Percentiles rank a stretch among this genome's conserved stretches.
Evolutionary conservation across 2,329 filamentous ascomycete genomes (phyloP).

Genomic region (Fusarium verticillioides): DNA sequence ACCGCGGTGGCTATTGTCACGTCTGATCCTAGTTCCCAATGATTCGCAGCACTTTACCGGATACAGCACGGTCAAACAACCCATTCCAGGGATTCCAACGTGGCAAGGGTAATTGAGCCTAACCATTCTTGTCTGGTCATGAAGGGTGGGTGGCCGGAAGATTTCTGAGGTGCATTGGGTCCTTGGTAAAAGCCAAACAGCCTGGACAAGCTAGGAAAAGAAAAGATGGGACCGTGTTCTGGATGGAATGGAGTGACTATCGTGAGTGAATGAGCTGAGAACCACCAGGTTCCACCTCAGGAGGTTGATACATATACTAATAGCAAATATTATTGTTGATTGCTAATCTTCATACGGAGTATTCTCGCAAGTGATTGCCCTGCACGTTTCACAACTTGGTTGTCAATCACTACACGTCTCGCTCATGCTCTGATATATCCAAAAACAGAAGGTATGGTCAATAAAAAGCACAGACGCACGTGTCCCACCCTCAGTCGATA

Average conservation of each 20-base stretch:
- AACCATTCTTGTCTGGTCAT: slow-evolving; percentile 17
- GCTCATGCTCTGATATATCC: slow-evolving; percentile 7
- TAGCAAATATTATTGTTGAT: not conserved
- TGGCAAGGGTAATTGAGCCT: slow-evolving; percentile 8
- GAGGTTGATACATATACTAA: not conserved
- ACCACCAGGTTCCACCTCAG: not conserved
- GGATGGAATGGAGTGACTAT: not conserved
- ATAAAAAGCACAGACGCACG: slow-evolving; percentile 11
- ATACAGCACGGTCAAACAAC: slow-evolving; percentile 34
- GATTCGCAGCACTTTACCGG: slow-evolving; percentile 33
- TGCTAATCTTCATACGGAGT: not conserved
- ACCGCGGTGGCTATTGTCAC: slow-evolving; percentile 12
- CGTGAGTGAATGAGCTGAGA: slow-evolving; percentile 27
- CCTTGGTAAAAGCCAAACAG: slow-evolving; percentile 10
- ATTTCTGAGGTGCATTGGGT: slow-evolving; percentile 26
- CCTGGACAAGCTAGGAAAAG: slow-evolving; percentile 14
- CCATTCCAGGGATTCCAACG: slow-evolving; percentile 15
- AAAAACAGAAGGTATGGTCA: slow-evolving; percentile 20
- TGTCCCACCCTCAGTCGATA: slow-evolving; percentile 30
- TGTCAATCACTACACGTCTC: slow-evolving; percentile 1
- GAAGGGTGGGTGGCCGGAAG: slow-evolving; percentile 21
- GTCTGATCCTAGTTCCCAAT: slow-evolving; percentile 16
- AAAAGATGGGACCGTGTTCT: slow-evolving; percentile 15
- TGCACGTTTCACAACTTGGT: slow-evolving; percentile 16
- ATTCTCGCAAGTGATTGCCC: not conserved